These are phyloP conservation scores for Lolium perenne DNA, from an alignment of 176 grass and related monocot species.

Conservation along the genomic window DNA sequence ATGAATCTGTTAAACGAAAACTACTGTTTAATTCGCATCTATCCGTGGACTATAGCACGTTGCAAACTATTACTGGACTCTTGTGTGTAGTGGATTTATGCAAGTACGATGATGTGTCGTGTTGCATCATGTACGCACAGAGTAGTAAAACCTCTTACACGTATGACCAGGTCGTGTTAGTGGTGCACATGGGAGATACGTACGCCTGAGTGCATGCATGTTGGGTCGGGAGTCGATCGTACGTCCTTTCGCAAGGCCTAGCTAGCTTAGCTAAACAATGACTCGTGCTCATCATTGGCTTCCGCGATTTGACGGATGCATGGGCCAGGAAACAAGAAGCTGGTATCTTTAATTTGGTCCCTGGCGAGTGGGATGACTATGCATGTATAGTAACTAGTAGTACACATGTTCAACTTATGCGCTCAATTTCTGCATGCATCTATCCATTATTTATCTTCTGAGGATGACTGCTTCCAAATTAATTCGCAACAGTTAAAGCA, in stretches of 20 bases:
- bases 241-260: not conserved
- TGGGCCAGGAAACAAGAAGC: slow-evolving; percentile 41
- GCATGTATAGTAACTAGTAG: not conserved
- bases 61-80: too few species aligned
- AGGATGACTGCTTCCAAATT: too few species aligned
- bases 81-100: not conserved
- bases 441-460: too few species aligned
- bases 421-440: not conserved
- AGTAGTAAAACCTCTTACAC: too few species aligned
- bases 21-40: too few species aligned
- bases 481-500: too few species aligned
- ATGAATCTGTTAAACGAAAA: too few species aligned
- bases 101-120: not conserved
- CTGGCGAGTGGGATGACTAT: not conserved
- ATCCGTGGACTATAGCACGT: too few species aligned
- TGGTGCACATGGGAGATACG: not conserved
- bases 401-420: not conserved
- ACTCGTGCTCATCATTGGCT: slow-evolving; percentile 29
- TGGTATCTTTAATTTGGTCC: slow-evolving; percentile 23
- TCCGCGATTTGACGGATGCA: slow-evolving; percentile 6
- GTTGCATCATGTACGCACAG: not conserved
- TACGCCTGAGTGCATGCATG: not conserved
- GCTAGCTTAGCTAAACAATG: slow-evolving; percentile 13
- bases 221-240: not conserved
- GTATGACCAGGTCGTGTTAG: not conserved